A percentile compares a stretch with the other conserved stretches of the same genome.
phyloP scores from a whole-genome alignment of 108 stramenopile species.

The Bacterosira constricta region DNA sequence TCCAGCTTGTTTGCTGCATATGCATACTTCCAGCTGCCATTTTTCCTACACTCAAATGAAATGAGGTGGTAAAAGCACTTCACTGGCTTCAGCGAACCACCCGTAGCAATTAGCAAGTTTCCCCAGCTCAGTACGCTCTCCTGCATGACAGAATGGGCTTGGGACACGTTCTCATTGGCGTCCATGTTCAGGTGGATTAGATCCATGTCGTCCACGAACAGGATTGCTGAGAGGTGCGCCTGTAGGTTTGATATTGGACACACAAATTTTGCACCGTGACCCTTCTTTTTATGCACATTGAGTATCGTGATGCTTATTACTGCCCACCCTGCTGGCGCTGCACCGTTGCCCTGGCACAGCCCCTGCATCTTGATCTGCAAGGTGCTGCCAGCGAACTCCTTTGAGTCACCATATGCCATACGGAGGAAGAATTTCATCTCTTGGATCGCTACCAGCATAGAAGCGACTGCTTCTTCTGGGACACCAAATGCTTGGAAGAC shows the following conservation, averaged over 20 bases:
- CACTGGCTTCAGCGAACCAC: constrained; percentile 5
- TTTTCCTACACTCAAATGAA: not conserved
- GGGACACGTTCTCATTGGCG: not conserved
- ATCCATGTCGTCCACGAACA: constrained; percentile 14
- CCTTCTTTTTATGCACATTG: not conserved
- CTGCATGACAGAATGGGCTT: not conserved
- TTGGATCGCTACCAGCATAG: constrained; percentile 6
- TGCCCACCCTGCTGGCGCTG: no score
- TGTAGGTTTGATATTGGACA: not conserved
- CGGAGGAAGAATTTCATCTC: constrained; percentile 24
- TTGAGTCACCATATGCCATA: no score
- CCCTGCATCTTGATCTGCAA: constrained; percentile 8
- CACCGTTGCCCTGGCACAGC: constrained; percentile 23
- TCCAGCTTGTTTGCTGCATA: not conserved
- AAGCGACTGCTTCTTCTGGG: not conserved
- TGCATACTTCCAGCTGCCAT: constrained; percentile 12
- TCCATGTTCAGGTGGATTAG: constrained; percentile 6
- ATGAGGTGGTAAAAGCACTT: constrained; percentile 24
- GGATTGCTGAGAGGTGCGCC: not conserved
- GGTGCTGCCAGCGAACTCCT: not conserved
- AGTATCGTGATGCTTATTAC: constrained; percentile 9
- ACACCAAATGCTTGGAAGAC: constrained; percentile 3
- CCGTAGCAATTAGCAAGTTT: not conserved
- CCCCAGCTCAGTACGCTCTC: not conserved
- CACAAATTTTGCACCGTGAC: not conserved